These are phyloP conservation scores for Didymosphaeria variabile DNA, from an alignment of 2,329 filamentous ascomycete genomes.

Conservation along the genomic window DNA sequence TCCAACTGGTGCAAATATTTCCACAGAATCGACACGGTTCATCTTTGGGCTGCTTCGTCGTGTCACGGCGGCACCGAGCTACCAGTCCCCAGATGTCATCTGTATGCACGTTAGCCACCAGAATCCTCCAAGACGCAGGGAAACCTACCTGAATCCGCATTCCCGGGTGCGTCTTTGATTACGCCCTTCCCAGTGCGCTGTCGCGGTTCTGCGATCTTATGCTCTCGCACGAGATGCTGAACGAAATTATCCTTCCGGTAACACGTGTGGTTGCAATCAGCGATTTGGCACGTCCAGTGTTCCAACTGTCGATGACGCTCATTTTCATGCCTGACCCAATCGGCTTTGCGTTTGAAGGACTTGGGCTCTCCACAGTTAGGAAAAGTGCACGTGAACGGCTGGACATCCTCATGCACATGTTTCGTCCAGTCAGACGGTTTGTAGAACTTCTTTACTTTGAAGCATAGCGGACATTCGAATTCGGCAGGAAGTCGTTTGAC, in stretches of 20 bases:
- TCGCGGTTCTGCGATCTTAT: conserved; percentile 85
- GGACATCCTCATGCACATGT: conserved; percentile 91
- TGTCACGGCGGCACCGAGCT: conserved; percentile 78
- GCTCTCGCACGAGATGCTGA: conserved; percentile 89
- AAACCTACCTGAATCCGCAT: conserved; percentile 38
- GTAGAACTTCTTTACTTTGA: conserved; percentile 81
- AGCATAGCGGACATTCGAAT: conserved; percentile 91
- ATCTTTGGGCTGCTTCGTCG: conserved; percentile 69
- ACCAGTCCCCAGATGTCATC: conserved; percentile 81
- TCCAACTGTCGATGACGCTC: conserved; percentile 89
- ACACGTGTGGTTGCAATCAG: conserved; percentile 83
- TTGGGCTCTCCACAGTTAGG: conserved; percentile 83
- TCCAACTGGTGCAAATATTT: conserved; percentile 83
- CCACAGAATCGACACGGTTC: conserved; percentile 90
- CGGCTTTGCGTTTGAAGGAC: conserved; percentile 93
- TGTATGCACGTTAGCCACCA: conserved; percentile 23
- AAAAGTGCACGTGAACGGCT: conserved; percentile 93
- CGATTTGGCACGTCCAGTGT: conserved; percentile 86
- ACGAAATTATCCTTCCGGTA: conserved; percentile 92
- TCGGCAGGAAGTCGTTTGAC: conserved; percentile 80
- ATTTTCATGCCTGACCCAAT: conserved; percentile 95
- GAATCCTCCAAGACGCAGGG: neutral
- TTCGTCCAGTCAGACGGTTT: conserved; percentile 98
- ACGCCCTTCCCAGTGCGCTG: conserved; percentile 68
- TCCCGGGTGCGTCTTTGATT: conserved; percentile 40